Evolutionary conservation across 352 stramenopile species (phyloP), one percentile per base, ranked within the genome.

Genomic region (Phytophthora megakarya): DNA sequence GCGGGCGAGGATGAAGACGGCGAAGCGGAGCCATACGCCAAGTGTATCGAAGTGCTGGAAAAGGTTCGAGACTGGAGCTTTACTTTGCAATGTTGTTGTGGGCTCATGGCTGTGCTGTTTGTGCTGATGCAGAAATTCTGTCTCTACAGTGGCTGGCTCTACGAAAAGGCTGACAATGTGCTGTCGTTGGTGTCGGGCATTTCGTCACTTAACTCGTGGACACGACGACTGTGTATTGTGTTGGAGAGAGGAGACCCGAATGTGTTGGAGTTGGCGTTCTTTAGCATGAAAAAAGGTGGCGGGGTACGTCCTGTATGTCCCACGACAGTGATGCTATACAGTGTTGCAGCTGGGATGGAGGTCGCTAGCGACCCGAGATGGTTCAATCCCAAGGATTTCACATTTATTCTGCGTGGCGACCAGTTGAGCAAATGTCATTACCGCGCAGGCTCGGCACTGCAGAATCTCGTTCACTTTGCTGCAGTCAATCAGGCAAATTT

Each of bases 241-340:
- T 61, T 95, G 15, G 72, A 87, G 42, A 80, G 83, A 37, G 84
- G 81, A 3, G 62, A 86, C 1, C 76, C 74, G 0, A 70, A 84
- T 15, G 59, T 89, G 0, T 52, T 93, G 7, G 84, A 95, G 67
- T 61, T 93, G n/a, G 83, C 81, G 22, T 74, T 93, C 10, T 93
- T 90, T 39, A 76, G 63, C 19, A 80, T 87, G 70, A 68, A 76
- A 39, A 70, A 80, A 22, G 70, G 61, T 6, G 67, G 67, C 11
- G 63, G 64, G 4, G 55, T 73, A 26, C 79, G 84, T 1, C 80
- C 81, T 1, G 77, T 79, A 43, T 83, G 79, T 19, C 85, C 85
- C 16, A 76, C 63, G 16, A 76, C 75, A 1, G 81, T 91, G 18
- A 68, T 91, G 54, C 44, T 93, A 15, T 90, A 81, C 45, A 82